Evolutionary conservation across 164 flowering plant genomes (phyloP).

Genomic region (Vitis rotundifolia): DNA sequence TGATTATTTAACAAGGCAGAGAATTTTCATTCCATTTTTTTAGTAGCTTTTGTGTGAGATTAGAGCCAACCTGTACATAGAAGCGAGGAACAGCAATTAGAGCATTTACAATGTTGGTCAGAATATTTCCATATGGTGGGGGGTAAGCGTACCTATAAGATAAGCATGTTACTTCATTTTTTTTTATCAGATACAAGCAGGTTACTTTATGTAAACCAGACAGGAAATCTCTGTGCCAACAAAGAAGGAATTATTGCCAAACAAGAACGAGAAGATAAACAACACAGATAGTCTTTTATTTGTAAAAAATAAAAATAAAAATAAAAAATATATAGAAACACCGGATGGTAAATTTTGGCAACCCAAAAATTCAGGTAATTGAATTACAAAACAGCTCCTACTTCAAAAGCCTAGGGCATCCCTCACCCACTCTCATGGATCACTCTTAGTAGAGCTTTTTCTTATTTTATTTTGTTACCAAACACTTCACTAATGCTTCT

Average conservation of each 20-base stretch:
- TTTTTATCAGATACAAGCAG: too few relatives aligned
- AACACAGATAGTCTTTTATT: too few relatives aligned
- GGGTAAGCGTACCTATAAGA: constrained; percentile 90
- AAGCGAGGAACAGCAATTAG: constrained; percentile 98
- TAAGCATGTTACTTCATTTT: constrained; percentile 3
- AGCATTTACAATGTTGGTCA: constrained; percentile 95
- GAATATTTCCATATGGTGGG: constrained; percentile 89
- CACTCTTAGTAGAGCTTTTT: too few relatives aligned
- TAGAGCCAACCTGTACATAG: constrained; percentile 73
- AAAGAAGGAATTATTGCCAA: background rate
- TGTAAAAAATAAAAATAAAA: too few relatives aligned
- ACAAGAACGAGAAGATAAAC: background rate
- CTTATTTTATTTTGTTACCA: too few relatives aligned
- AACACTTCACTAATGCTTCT: too few relatives aligned
- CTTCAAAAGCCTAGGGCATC: too few relatives aligned
- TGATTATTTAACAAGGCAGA: background rate
- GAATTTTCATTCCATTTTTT: background rate
- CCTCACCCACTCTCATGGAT: too few relatives aligned
- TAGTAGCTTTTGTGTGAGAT: constrained; percentile 1
- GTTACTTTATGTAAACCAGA: background rate
- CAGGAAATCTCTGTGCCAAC: background rate
- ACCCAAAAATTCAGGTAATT: too few relatives aligned
- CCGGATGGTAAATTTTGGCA: too few relatives aligned
- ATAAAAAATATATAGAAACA: too few relatives aligned
- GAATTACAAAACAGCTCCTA: too few relatives aligned